Conservation (phyloP, 257 asterid genomes). For the Hygrophila difformis region DNA sequence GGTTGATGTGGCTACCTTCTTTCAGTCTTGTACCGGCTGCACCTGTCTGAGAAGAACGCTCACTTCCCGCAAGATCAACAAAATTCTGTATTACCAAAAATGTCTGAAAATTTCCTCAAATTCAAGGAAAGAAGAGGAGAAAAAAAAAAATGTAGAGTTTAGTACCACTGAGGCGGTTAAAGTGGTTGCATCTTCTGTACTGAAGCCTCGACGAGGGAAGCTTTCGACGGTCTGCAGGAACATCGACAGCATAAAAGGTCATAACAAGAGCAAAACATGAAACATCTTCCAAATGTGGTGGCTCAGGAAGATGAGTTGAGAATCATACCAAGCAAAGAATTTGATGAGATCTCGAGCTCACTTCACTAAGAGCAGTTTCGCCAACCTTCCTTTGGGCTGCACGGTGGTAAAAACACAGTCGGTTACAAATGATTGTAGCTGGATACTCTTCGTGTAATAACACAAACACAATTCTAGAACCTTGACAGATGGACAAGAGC, state of each 20-base stretch:
- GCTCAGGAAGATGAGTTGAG: no score
- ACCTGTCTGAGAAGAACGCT: constrained; percentile 35
- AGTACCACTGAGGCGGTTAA: constrained; percentile 58
- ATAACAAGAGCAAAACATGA: background rate
- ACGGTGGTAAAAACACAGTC: no score
- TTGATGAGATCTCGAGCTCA: constrained; percentile 73
- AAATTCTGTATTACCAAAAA: constrained; percentile 21
- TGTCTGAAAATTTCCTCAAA: background rate
- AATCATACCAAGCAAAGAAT: constrained; percentile 42
- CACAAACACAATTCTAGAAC: constrained; percentile 17
- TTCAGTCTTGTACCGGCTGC: constrained; percentile 35
- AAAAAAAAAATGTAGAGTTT: background rate
- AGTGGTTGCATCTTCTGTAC: constrained; percentile 29
- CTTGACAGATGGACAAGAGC: constrained; percentile 44
- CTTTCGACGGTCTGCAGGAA: constrained; percentile 47
- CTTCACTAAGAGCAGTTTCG: constrained; percentile 28
- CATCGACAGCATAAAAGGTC: background rate
- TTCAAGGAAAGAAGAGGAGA: background rate
- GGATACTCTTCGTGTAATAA: background rate
- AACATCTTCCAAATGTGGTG: no score
- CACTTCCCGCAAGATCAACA: constrained; percentile 51
- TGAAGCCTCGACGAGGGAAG: constrained; percentile 24
- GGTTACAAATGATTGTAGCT: background rate
- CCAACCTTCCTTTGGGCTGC: constrained; percentile 35
- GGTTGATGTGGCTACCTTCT: constrained; percentile 47